Conservation (phyloP, 768 basidiomycete species). For the Pleurotus eryngii region DNA sequence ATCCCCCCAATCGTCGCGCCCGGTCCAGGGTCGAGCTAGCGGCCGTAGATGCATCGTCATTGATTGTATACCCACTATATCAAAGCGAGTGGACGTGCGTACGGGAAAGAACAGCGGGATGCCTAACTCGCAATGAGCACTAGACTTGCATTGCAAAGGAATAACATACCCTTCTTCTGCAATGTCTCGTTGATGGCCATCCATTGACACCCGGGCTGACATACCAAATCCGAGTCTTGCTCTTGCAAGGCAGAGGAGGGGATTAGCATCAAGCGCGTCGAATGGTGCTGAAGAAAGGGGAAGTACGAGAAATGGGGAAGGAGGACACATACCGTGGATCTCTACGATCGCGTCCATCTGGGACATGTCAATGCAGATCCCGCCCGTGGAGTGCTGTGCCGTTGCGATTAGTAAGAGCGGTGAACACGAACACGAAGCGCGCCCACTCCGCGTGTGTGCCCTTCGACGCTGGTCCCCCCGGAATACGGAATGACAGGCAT, state of each 20-base stretch:
- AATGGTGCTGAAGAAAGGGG: neutral
- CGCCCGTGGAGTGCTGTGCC: constrained; percentile 39
- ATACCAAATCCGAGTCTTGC: constrained; percentile 68
- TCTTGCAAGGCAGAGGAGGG: constrained; percentile 31
- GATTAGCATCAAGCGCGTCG: too few species aligned
- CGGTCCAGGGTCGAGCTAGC: constrained; percentile 71
- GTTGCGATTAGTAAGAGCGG: constrained; percentile 18
- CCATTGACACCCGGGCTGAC: constrained; percentile 73
- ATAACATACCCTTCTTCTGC: constrained; percentile 47
- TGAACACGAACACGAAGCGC: neutral
- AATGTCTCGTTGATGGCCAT: constrained; percentile 69
- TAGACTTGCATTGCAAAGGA: neutral
- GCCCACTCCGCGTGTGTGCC: constrained; percentile 75
- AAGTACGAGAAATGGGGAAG: neutral
- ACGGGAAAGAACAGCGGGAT: constrained; percentile 86
- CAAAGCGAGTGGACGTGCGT: constrained; percentile 3
- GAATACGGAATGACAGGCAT: constrained; percentile 81
- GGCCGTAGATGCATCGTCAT: neutral
- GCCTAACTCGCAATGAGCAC: constrained; percentile 30
- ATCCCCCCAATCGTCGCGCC: constrained; percentile 84
- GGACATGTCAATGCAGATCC: constrained; percentile 78
- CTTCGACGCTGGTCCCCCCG: constrained; percentile 86
- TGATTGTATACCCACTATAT: neutral
- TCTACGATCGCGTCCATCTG: constrained; percentile 75
- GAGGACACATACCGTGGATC: constrained; percentile 52